Base-by-base conservation (phyloP, 2,329 filamentous ascomycete species). In the Trichophyton schoenleinii region DNA sequence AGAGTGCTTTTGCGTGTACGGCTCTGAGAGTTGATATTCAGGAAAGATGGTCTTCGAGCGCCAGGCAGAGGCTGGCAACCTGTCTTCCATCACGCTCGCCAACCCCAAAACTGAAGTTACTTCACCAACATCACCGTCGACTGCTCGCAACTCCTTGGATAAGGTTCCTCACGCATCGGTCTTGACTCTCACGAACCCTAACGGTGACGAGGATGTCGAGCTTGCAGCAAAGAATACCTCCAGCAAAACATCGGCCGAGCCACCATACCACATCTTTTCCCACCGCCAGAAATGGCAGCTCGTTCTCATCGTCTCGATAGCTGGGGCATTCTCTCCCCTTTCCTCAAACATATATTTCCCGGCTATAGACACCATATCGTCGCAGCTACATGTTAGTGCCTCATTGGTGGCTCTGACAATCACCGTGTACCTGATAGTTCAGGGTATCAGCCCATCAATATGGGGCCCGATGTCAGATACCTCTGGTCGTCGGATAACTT, bases 381-480 rank as follows among this genome's bases (percentile, higher is more conserved):
- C 64, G 3, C 73, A 75, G 28, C 70, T 79, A 49, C 61, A 73
- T 28, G 73, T 78, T 8, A 74, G 77, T 1, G 68, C 67, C 13
- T 72, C 75, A 3, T 68, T 72, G 57, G 74, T 81, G 64, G 80
- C 81, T 64, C 69, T 81, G 62, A 81, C 80, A 0, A 71, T 81
- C 13, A 81, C 79, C 0, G 75, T 75, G 3, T 81, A 80, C 62
- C 67, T 81, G 69, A 74, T 53, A 53, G 77, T 86, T 52, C 84
- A 87, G 69, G 84, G 79, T 20, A 70, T 87, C 1, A 78, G 83
- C 0, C 85, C 84, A 0, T 81, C 80, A 4, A 68, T 87, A 11
- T 80, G 84, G 55, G 85, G 83, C 3, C 82, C 83, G 61, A 80
- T 87, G 44, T 81, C 81, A 6, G 84, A 87, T 68, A 78, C 76